phyloP scores from a whole-genome alignment of 768 basidiomycete species.

The Rubroboletus pulcherrimus region DNA sequence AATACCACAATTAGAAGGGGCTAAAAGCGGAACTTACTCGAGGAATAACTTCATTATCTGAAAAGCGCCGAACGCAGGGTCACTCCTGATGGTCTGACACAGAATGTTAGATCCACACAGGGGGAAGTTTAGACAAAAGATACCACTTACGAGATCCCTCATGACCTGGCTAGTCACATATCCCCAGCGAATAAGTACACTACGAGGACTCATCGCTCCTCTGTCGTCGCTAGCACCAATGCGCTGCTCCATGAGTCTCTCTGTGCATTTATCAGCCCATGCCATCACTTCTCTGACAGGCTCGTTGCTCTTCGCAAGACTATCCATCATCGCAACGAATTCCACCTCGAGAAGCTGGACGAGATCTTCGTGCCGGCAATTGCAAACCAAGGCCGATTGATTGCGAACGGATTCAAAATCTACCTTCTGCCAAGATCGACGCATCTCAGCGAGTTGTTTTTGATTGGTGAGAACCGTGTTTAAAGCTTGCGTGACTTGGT shows the following conservation, averaged over 20 bases:
- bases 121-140: neutral
- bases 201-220: constrained; percentile 79
- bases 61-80: constrained; percentile 90
- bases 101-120: neutral
- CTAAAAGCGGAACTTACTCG: constrained; percentile 52
- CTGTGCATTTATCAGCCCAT: constrained; percentile 90
- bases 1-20: constrained; percentile 7
- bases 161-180: constrained; percentile 92
- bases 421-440: constrained; percentile 81
- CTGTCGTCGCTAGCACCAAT: constrained; percentile 63
- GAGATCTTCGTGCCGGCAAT: constrained; percentile 87
- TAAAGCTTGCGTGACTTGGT: constrained; percentile 86
- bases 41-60: constrained; percentile 89
- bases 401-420: constrained; percentile 91
- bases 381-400: constrained; percentile 90
- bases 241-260: constrained; percentile 73
- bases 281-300: constrained; percentile 85
- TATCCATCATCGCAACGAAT: constrained; percentile 74
- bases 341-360: constrained; percentile 83
- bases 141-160: constrained; percentile 72
- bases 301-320: constrained; percentile 65
- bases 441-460: constrained; percentile 83
- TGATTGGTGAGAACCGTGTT: constrained; percentile 85
- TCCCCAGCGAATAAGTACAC: constrained; percentile 86
- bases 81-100: constrained; percentile 80